Percentiles rank a stretch among this genome's conserved stretches.
These are phyloP conservation scores for Colletotrichum cereale DNA, from an alignment of 2,329 filamentous ascomycete species.

Conservation along the genomic window DNA sequence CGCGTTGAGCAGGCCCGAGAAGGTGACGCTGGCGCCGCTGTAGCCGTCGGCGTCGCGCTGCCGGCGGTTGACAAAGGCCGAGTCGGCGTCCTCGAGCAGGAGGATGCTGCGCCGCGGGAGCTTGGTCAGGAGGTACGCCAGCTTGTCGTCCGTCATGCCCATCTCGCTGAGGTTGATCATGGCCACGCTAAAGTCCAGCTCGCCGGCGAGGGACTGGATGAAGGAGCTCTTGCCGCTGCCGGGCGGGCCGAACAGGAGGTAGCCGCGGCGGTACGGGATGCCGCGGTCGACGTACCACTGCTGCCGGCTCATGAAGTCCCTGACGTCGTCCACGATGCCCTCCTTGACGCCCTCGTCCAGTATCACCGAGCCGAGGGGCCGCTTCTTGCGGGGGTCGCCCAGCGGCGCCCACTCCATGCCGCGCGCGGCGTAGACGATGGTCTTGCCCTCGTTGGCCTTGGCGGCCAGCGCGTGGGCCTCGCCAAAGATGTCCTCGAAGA, in stretches of 20 bases:
- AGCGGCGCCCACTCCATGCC: constrained; percentile 88
- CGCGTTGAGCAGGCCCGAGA: constrained; percentile 88
- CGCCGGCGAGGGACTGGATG: constrained; percentile 93
- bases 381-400: constrained; percentile 86
- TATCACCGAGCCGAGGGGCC: constrained; percentile 89
- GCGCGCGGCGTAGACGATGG: constrained; percentile 87
- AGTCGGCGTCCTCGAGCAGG: constrained; percentile 90
- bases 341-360: constrained; percentile 88
- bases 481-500: constrained; percentile 90
- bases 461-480: constrained; percentile 87
- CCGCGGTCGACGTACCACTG: constrained; percentile 96
- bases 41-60: constrained; percentile 86
- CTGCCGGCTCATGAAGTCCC: constrained; percentile 82
- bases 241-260: constrained; percentile 88
- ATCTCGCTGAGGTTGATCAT: constrained; percentile 92
- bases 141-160: constrained; percentile 88
- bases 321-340: constrained; percentile 81
- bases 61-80: constrained; percentile 86
- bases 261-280: constrained; percentile 91
- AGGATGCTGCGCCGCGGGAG: constrained; percentile 86
- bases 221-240: constrained; percentile 96
- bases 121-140: constrained; percentile 88
- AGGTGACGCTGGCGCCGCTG: constrained; percentile 88
- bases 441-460: constrained; percentile 90
- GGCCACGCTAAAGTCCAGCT: constrained; percentile 91